phyloP scores from a whole-genome alignment of 305 asterid genomes.

The Fraxinus ornus region DNA sequence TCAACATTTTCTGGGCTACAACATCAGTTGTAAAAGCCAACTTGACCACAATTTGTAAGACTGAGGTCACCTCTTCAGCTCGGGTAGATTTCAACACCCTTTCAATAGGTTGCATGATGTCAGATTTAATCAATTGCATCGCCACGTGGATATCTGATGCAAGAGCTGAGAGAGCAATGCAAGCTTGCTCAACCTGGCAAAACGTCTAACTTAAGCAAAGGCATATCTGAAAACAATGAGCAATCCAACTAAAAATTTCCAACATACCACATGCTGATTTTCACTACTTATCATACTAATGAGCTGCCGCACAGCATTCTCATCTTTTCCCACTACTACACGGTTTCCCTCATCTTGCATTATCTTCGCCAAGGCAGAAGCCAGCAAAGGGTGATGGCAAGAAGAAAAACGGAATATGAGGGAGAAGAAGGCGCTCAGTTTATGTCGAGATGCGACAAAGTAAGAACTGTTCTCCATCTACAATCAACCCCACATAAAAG shows the following conservation, averaged over 20 bases:
- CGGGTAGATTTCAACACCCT: slow-evolving; percentile 79
- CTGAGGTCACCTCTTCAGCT: slow-evolving; percentile 79
- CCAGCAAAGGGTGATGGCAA: slow-evolving; percentile 97
- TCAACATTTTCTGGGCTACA: slow-evolving; percentile 89
- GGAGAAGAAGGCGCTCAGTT: slow-evolving; percentile 96
- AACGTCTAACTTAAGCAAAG: slow-evolving; percentile 27
- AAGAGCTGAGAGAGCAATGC: slow-evolving; percentile 91
- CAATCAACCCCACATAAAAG: slow-evolving; percentile 32
- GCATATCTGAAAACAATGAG: slow-evolving; percentile 12
- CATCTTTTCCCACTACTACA: slow-evolving; percentile 94
- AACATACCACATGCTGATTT: slow-evolving; percentile 93
- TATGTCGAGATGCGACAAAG: slow-evolving; percentile 93
- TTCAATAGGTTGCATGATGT: slow-evolving; percentile 96
- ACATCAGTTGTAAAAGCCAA: slow-evolving; percentile 84
- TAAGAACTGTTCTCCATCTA: slow-evolving; percentile 98
- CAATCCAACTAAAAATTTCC: slow-evolving; percentile 21
- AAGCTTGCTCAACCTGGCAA: slow-evolving; percentile 93
- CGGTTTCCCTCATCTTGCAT: slow-evolving; percentile 96
- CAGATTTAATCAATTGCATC: slow-evolving; percentile 86
- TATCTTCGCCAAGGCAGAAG: slow-evolving; percentile 96
- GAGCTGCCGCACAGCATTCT: slow-evolving; percentile 97
- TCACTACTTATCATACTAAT: slow-evolving; percentile 99
- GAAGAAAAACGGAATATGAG: slow-evolving; percentile 99
- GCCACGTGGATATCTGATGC: slow-evolving; percentile 92
- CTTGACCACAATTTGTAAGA: slow-evolving; percentile 84